Conservation (phyloP, 2,329 filamentous ascomycete species). For the Ciborinia camelliae region DNA sequence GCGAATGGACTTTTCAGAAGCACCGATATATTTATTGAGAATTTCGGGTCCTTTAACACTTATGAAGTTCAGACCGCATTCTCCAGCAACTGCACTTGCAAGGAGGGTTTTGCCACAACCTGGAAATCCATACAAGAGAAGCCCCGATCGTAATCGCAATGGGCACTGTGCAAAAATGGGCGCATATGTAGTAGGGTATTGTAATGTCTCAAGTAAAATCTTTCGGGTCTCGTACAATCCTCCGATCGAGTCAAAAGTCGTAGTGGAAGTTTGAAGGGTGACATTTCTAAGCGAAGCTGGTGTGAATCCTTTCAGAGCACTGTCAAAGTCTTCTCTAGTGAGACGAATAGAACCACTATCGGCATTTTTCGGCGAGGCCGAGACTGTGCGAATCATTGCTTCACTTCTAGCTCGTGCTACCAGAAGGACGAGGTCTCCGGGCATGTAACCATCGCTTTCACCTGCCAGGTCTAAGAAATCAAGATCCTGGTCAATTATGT, state of each 20-base stretch:
- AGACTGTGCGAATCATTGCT: constrained; percentile 80
- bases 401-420: constrained; percentile 87
- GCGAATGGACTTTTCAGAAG: constrained; percentile 91
- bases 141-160: constrained; percentile 85
- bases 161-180: constrained; percentile 97
- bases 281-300: constrained; percentile 93
- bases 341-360: constrained; percentile 59
- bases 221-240: constrained; percentile 82
- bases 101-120: constrained; percentile 96
- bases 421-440: constrained; percentile 82
- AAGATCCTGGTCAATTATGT: constrained; percentile 70
- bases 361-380: constrained; percentile 42
- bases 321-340: constrained; percentile 72
- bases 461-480: constrained; percentile 93
- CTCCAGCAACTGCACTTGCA: constrained; percentile 93
- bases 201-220: constrained; percentile 88
- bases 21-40: constrained; percentile 98
- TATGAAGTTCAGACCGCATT: constrained; percentile 98
- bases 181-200: constrained; percentile 96
- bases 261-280: constrained; percentile 86
- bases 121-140: constrained; percentile 90
- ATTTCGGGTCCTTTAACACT: constrained; percentile 98
- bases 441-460: constrained; percentile 97
- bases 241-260: constrained; percentile 88
- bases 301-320: constrained; percentile 86